Percentiles rank a stretch among this genome's conserved stretches.
phyloP scores from a whole-genome alignment of 352 stramenopile genomes.

The Aphanomyces stellatus region DNA sequence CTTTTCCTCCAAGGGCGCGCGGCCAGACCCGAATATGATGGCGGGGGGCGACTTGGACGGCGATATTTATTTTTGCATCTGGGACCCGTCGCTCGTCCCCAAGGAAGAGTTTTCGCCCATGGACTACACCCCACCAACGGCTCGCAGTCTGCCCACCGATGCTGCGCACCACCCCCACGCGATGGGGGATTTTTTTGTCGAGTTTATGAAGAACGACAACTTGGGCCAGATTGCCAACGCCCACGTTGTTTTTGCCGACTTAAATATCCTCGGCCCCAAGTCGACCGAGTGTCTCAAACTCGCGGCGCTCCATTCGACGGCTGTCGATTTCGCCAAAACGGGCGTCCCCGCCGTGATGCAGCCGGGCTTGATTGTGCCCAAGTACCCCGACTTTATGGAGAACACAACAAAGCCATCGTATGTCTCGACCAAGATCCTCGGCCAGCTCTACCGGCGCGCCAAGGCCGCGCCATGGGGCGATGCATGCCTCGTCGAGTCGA shows the following conservation, averaged over 20 bases:
- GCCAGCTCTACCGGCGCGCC: constrained; percentile 62
- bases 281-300: constrained; percentile 41
- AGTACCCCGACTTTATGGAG: constrained; percentile 77
- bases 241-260: constrained; percentile 61
- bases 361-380: constrained; percentile 34
- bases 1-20: constrained; percentile 63
- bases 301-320: constrained; percentile 50
- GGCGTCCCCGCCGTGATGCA: constrained; percentile 39
- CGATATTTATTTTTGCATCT: constrained; percentile 75
- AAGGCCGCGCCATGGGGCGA: constrained; percentile 35
- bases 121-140: constrained; percentile 43
- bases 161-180: constrained; percentile 22
- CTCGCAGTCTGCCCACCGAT: constrained; percentile 22
- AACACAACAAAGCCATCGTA: constrained; percentile 58
- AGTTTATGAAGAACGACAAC: constrained; percentile 63
- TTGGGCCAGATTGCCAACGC: constrained; percentile 69
- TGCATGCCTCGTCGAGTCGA: constrained; percentile 24
- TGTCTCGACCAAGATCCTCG: constrained; percentile 57
- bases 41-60: constrained; percentile 75
- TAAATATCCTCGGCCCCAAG: neutral
- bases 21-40: constrained; percentile 70
- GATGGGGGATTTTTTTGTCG: constrained; percentile 63
- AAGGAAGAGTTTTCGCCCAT: constrained; percentile 23
- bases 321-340: constrained; percentile 47
- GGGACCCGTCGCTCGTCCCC: constrained; percentile 65